Evolutionary conservation across 768 basidiomycete genomes (phyloP), one percentile per base, ranked within the genome.

Genomic region (Hericium rajendrae): DNA sequence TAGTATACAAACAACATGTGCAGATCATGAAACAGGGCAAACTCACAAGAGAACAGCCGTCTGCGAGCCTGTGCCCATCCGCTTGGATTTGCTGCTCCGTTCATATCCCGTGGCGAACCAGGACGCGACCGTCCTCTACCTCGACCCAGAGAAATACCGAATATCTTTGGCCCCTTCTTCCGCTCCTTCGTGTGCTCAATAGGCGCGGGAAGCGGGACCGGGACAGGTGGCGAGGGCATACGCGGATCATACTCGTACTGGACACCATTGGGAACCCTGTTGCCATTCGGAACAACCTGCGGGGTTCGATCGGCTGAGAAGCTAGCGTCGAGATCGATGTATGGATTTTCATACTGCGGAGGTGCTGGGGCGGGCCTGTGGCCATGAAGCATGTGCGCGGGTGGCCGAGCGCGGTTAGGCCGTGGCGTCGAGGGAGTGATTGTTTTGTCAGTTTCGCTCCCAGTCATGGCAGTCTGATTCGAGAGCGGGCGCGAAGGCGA

Each of bases 401-500:
- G 41, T 43, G 41, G 41, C 15, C 41, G 41, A 16, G 41, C 6
- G 41, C 41, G 41, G 41, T 12, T 15, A 16, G 41, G 41, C 15
- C 41, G 41, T 18, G 41, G 41, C 18, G 41, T 43, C 16, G 41
- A 43, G 9, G 83, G 82, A 6, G 78, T 81, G 55, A 82, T 73
- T 4, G 85, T 85, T 18, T 78, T 75, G 63, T 80, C 79, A 2
- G 85, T 85, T 1, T 80, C 77, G 16, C 78, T 75, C 63, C 80
- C 79, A 2, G 85, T 85, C 1, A 79, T 77, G 16, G 80, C 80
- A 0, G 85, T 85, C 0, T 80, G 82, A 20, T 82, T 78, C 2
- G 85, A 86, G 22, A 88, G 70, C 3, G 86, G 86, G 6, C 86
- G 79, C 20, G 80, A 83, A 72, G 57, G 71, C 58, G 57, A 66